Percentiles rank a stretch among this genome's conserved stretches.
Evolutionary conservation across 805 yeast species (phyloP).

Genomic region (Clavispora santaluciae): DNA sequence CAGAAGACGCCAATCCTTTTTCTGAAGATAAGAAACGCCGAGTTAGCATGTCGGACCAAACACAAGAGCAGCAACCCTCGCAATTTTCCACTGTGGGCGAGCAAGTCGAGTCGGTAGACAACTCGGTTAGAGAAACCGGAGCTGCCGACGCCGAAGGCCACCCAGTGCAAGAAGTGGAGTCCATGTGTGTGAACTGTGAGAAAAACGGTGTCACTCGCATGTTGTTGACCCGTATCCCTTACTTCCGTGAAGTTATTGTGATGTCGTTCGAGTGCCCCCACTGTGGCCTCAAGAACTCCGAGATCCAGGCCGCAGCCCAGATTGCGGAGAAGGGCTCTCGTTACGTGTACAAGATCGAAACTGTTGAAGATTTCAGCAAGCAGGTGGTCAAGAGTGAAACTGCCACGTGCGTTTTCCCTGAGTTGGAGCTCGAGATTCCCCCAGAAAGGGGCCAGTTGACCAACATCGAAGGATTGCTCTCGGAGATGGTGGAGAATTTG

Average conservation of each 20-base stretch:
- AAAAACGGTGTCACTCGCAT: slow-evolving; percentile 79
- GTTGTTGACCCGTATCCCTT: slow-evolving; percentile 85
- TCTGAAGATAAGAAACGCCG: slow-evolving; percentile 14
- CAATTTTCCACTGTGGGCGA: slow-evolving; percentile 25
- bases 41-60: slow-evolving; percentile 7
- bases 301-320: slow-evolving; percentile 91
- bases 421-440: slow-evolving; percentile 90
- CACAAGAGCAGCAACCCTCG: slow-evolving; percentile 6
- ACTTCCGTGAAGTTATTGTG: slow-evolving; percentile 80
- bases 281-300: slow-evolving; percentile 86
- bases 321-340: slow-evolving; percentile 86
- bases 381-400: slow-evolving; percentile 90
- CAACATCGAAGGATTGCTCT: slow-evolving; percentile 82
- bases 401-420: slow-evolving; percentile 73
- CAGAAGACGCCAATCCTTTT: background rate
- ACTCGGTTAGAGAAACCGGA: slow-evolving; percentile 61
- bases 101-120: slow-evolving; percentile 30
- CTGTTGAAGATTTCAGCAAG: slow-evolving; percentile 70
- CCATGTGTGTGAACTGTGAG: slow-evolving; percentile 94
- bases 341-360: slow-evolving; percentile 65
- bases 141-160: slow-evolving; percentile 83
- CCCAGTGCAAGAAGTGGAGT: slow-evolving; percentile 92
- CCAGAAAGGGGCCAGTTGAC: slow-evolving; percentile 92
- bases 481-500: slow-evolving; percentile 80
- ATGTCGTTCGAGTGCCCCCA: slow-evolving; percentile 97